These are phyloP conservation scores for Colletotrichum sp. DNA, from an alignment of 2,329 filamentous ascomycete species.

Conservation along the genomic window DNA sequence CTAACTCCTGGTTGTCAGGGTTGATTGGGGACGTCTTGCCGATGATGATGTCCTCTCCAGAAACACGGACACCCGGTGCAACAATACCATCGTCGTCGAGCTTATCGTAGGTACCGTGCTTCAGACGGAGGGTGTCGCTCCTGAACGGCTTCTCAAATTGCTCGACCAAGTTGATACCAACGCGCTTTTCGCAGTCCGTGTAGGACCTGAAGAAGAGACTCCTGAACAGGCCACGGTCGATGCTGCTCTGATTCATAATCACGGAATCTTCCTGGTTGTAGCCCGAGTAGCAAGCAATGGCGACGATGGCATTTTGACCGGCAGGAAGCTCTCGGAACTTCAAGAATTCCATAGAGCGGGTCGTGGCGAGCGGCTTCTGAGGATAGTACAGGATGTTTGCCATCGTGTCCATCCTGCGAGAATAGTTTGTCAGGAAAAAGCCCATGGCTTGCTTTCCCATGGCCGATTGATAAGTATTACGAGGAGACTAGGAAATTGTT, in stretches of 20 bases:
- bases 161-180: slow-evolving; percentile 92
- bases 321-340: slow-evolving; percentile 97
- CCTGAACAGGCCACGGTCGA: slow-evolving; percentile 95
- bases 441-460: slow-evolving; percentile 99
- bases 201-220: slow-evolving; percentile 98
- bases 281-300: slow-evolving; percentile 95
- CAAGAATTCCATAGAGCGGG: slow-evolving; percentile 96
- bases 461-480: slow-evolving; percentile 98
- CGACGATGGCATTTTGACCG: slow-evolving; percentile 97
- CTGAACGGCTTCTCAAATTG: slow-evolving; percentile 94
- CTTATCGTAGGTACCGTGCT: slow-evolving; percentile 97
- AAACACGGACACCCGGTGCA: slow-evolving; percentile 90
- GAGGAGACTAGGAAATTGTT: slow-evolving; percentile 71
- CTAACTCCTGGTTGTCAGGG: slow-evolving; percentile 90
- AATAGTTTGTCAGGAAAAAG: slow-evolving; percentile 97
- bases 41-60: slow-evolving; percentile 98
- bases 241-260: slow-evolving; percentile 99
- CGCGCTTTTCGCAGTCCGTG: slow-evolving; percentile 94
- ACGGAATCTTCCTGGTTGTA: slow-evolving; percentile 99
- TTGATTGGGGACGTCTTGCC: slow-evolving; percentile 97
- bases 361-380: slow-evolving; percentile 95
- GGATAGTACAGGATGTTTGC: slow-evolving; percentile 99
- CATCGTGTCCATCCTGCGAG: slow-evolving; percentile 98
- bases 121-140: slow-evolving; percentile 85
- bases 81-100: slow-evolving; percentile 96